These are phyloP conservation scores for Penicilliopsis zonata DNA, from an alignment of 495 filamentous ascomycete species.

Conservation along the genomic window DNA sequence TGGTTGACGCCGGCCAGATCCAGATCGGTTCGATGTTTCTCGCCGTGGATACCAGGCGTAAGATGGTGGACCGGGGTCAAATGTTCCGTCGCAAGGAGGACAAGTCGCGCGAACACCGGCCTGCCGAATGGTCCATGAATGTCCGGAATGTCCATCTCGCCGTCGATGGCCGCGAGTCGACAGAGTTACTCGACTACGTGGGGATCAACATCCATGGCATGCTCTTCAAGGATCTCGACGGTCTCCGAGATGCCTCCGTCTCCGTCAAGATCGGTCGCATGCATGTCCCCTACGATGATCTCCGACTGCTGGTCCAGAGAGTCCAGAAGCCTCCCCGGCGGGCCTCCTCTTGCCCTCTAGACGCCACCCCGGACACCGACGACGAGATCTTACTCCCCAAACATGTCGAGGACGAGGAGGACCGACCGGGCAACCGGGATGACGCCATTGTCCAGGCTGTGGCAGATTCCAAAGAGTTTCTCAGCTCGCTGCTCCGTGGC, in stretches of 20 bases:
- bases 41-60: slow-evolving; percentile 78
- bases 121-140: slow-evolving; percentile 90
- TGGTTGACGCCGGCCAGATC: slow-evolving; percentile 69
- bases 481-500: slow-evolving; percentile 78
- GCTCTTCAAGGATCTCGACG: slow-evolving; percentile 77
- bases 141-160: slow-evolving; percentile 79
- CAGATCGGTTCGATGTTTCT: slow-evolving; percentile 77
- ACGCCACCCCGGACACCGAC: slow-evolving; percentile 23
- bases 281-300: slow-evolving; percentile 83
- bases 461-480: slow-evolving; percentile 86
- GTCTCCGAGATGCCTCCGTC: slow-evolving; percentile 80
- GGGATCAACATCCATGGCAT: slow-evolving; percentile 85
- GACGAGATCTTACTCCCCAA: slow-evolving; percentile 56
- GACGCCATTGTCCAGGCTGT: slow-evolving; percentile 72
- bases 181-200: slow-evolving; percentile 82
- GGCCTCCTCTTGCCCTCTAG: no score
- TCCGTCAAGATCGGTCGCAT: slow-evolving; percentile 82
- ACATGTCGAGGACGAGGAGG: slow-evolving; percentile 69
- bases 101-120: slow-evolving; percentile 56
- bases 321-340: slow-evolving; percentile 28
- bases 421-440: slow-evolving; percentile 59
- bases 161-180: slow-evolving; percentile 68
- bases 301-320: slow-evolving; percentile 46
- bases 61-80: slow-evolving; percentile 81
- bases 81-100: slow-evolving; percentile 77